Percentiles rank a stretch among this genome's conserved stretches.
These are phyloP conservation scores for Diaporthe sp. DNA, from an alignment of 2,329 filamentous ascomycete genomes.

Conservation along the genomic window DNA sequence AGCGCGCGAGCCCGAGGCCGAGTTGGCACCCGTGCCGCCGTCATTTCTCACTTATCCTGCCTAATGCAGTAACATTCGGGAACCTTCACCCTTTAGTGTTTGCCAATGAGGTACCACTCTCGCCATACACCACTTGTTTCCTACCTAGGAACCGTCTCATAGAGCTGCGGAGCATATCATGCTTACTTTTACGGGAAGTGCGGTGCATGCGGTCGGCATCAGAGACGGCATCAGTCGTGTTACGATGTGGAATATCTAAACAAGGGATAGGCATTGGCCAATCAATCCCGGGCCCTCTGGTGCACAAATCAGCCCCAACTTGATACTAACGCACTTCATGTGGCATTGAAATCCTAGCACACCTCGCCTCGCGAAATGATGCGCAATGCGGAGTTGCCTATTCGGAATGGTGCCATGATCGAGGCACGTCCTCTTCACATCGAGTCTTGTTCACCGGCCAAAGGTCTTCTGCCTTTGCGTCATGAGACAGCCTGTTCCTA, in stretches of 20 bases:
- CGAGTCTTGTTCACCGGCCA: no score
- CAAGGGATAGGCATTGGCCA: not conserved
- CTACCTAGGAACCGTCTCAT: not conserved
- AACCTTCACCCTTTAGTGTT: not conserved
- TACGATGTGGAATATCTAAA: not conserved
- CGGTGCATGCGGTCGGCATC: not conserved
- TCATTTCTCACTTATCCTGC: constrained; percentile 13
- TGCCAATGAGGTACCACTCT: not conserved
- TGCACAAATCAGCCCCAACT: not conserved
- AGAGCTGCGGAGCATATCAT: not conserved
- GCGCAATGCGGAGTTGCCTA: constrained; percentile 5
- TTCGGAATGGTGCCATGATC: not conserved
- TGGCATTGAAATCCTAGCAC: no score
- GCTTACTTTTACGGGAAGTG: no score
- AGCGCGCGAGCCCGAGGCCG: constrained; percentile 20
- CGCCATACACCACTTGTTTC: not conserved
- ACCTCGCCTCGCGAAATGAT: not conserved
- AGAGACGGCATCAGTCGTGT: not conserved
- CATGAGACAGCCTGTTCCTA: not conserved
- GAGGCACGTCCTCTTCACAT: no score
- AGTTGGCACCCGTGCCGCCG: constrained; percentile 14
- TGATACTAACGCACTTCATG: not conserved
- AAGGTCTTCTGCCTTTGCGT: not conserved
- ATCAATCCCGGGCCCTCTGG: not conserved
- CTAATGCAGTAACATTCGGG: not conserved